Evolutionary conservation across 345 rosid genomes (phyloP), one percentile per base, ranked within the genome.

Genomic region (Dimocarpus longan): DNA sequence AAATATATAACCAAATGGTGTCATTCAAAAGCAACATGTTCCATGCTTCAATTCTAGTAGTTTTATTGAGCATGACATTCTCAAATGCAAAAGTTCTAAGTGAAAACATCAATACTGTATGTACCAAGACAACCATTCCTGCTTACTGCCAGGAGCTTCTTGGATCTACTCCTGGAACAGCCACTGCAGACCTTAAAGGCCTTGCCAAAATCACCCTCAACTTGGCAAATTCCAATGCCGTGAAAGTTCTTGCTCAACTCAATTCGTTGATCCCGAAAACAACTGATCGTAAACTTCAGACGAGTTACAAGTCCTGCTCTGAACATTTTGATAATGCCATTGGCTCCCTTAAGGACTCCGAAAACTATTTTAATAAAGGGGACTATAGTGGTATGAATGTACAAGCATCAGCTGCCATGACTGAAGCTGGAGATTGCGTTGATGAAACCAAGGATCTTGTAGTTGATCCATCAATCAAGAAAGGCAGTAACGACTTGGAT

Each of bases 401-500:
- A 10, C 12, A 19, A 6, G 69, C 70, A 18, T 62, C 77, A 6
- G 80, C 69, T 21, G 72, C 77, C 59, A n/a, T 70, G 68, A 21
- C 59, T 16, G 62, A 54, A 3, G 80, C 46, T 24, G 64, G 12
- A 28, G 62, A 56, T n/a, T 79, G 85, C 12, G 26, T 43, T 3
- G 80, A 75, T 8, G 63, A 37, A 32, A 72, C 68, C 28, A 5
- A 46, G 12, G 52, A 11, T 4, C 26, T 28, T 2, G 5, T 50
- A 19, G 68, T 64, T 13, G 76, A 60, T n/a, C 57, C 80, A 6
- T 8, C 70, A 10, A 76, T 82, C 21, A 22, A 42, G 22, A 44
- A 84, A 71, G 79, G 73, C 50, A 86, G 26, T 42, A 73, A 60
- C 26, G 84, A 81, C 18, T 75, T 84, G 39, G 62, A 81, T 72